Base-by-base conservation (phyloP, 345 rosid species). In the Trapa incisa region DNA sequence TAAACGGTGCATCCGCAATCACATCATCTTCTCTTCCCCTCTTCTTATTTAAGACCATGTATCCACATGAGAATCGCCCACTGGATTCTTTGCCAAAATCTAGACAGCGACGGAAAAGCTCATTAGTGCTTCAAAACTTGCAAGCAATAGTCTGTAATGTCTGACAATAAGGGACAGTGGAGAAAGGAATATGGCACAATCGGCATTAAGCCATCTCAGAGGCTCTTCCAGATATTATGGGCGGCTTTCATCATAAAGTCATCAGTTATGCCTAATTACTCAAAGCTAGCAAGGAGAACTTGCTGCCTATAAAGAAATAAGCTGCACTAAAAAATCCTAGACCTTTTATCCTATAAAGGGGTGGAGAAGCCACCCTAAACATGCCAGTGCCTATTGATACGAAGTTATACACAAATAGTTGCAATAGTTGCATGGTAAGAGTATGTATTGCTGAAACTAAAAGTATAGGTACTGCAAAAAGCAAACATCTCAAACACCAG, bases 1-100 rank as follows among this genome's bases (percentile, higher is more conserved):
- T 85, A 73, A 79, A 63, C 71, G 87, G 76, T 65, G 76, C 67
- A 68, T 71, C 80, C 48, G 68, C 69, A 50, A 81, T 73, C 74
- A 64, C 74, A 45, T 84, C 89, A 64, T 84, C 86, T 29, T 83
- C 87, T 66, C 86, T 80, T 66, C 42, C 50, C 68, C 89, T 71
- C 77, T 84, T 87, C 69, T 76, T 17, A 68, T 61, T 73, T 39
- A 74, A 66, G 53, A 68, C 69, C 22, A 57, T 7, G 68, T 65
- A 70, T 69, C 78, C 75, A 74, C 67, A 64, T 17, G 67, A 41
- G n/a, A 36, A 15, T 65, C 0, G 35, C 33, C 36, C 13, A n/a
- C 17, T 6, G 50, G 33, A 39, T 52, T 5, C 22, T 53, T 37
- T 47, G 32, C 22, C 52, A 5, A 39, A 29, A 61, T 43, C 61